Evolutionary conservation across 78 protist genomes (phyloP).

Genomic region (Guillardia theta): DNA sequence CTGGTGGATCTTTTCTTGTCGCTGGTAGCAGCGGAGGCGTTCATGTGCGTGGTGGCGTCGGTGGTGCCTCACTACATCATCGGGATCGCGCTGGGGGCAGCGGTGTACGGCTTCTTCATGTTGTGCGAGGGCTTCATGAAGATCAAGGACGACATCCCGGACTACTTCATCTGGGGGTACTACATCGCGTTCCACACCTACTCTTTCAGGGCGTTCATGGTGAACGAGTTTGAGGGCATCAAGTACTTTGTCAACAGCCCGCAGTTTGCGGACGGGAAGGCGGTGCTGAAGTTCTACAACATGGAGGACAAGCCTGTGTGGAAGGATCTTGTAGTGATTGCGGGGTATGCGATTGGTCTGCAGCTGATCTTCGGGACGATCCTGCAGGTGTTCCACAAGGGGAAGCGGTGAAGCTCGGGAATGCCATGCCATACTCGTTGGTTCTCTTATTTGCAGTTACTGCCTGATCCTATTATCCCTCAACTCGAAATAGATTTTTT

Average conservation of each 20-base stretch:
- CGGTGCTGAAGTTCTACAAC: background rate
- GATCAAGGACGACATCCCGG: background rate
- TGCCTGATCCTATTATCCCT: too few species aligned
- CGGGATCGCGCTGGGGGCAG: constrained; percentile 5
- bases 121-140: constrained; percentile 22
- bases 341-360: too few species aligned
- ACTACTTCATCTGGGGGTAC: constrained; percentile 27
- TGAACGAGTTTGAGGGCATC: background rate
- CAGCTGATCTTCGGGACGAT: too few species aligned
- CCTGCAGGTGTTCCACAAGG: too few species aligned
- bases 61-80: constrained; percentile 37
- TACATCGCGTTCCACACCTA: constrained; percentile 4
- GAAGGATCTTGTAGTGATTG: background rate
- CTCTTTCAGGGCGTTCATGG: background rate
- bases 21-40: background rate
- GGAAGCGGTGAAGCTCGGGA: too few species aligned
- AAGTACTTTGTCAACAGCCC: background rate
- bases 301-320: background rate
- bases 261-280: background rate
- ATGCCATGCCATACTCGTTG: too few species aligned
- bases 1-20: background rate
- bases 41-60: background rate
- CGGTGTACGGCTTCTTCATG: constrained; percentile 31
- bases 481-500: too few species aligned
- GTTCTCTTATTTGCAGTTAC: too few species aligned